These are phyloP conservation scores for Rossbeevera mucosa DNA, from an alignment of 768 basidiomycete genomes.

Conservation along the genomic window DNA sequence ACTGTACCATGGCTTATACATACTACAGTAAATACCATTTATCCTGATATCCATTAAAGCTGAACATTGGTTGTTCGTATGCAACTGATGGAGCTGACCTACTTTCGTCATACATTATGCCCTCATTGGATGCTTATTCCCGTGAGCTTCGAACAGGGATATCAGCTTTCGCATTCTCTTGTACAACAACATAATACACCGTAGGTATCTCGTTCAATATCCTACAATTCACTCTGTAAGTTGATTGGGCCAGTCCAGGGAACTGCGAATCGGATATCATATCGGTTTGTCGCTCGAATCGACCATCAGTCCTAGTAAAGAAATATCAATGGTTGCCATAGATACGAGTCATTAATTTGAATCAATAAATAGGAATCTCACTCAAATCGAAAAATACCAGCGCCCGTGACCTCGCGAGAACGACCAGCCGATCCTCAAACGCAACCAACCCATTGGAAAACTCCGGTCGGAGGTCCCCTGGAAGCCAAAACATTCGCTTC, in stretches of 20 bases:
- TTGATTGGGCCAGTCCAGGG: not conserved
- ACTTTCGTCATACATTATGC: not conserved
- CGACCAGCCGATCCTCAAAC: slow-evolving; percentile 9
- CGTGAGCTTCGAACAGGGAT: not conserved
- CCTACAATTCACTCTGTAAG: not conserved
- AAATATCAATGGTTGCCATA: not conserved
- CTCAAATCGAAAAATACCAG: slow-evolving; percentile 14
- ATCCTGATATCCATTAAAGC: not conserved
- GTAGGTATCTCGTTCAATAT: not conserved
- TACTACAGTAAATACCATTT: not conserved
- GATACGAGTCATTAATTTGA: not conserved
- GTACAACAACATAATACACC: not conserved
- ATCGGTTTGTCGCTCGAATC: not conserved
- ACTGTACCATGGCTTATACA: not conserved
- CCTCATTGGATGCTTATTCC: not conserved
- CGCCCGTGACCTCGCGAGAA: not conserved
- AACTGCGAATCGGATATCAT: not conserved
- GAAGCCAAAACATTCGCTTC: slow-evolving; percentile 15
- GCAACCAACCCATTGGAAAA: slow-evolving; percentile 7
- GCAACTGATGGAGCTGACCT: not conserved
- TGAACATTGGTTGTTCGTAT: not conserved
- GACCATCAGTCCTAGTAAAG: not conserved
- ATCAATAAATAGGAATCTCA: slow-evolving; percentile 1
- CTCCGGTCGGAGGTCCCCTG: slow-evolving; percentile 9
- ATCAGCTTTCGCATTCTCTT: not conserved